Percentiles rank a stretch among this genome's conserved stretches.
Evolutionary conservation across 768 basidiomycete genomes (phyloP).

Genomic region (Sporobolomyces phaffii): DNA sequence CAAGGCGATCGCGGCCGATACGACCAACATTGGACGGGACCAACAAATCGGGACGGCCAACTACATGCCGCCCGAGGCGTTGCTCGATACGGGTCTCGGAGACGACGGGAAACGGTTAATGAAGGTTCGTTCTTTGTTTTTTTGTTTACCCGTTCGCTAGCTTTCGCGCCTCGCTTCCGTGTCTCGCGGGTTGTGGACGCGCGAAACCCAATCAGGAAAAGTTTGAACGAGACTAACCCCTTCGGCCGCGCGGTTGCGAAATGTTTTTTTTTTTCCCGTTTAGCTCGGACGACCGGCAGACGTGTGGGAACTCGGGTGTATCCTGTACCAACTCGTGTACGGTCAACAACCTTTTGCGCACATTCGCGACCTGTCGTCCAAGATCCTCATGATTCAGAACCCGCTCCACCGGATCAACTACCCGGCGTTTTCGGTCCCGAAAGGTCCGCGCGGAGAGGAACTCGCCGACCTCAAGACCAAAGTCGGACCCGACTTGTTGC

Average conservation of each 20-base stretch:
- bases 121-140: slow-evolving; percentile 55
- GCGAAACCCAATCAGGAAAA: no score
- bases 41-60: slow-evolving; percentile 95
- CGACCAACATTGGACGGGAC: slow-evolving; percentile 94
- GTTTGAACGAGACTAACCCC: no score
- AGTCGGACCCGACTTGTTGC: slow-evolving; percentile 71
- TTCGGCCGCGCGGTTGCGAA: no score
- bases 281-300: slow-evolving; percentile 83
- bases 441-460: slow-evolving; percentile 51
- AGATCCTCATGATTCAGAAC: slow-evolving; percentile 92
- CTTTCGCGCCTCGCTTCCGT: no score
- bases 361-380: slow-evolving; percentile 66
- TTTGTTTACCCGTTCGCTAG: no score
- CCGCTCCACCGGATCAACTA: slow-evolving; percentile 69
- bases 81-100: slow-evolving; percentile 53
- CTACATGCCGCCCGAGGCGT: slow-evolving; percentile 98
- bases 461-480: slow-evolving; percentile 62
- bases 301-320: slow-evolving; percentile 96
- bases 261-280: background rate
- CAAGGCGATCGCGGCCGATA: slow-evolving; percentile 96
- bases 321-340: slow-evolving; percentile 97
- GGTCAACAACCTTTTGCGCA: slow-evolving; percentile 87
- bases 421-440: slow-evolving; percentile 60
- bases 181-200: no score
- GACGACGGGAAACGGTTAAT: slow-evolving; percentile 78